Base-by-base conservation (phyloP, 2,329 filamentous ascomycete species). In the Coniella vitis region DNA sequence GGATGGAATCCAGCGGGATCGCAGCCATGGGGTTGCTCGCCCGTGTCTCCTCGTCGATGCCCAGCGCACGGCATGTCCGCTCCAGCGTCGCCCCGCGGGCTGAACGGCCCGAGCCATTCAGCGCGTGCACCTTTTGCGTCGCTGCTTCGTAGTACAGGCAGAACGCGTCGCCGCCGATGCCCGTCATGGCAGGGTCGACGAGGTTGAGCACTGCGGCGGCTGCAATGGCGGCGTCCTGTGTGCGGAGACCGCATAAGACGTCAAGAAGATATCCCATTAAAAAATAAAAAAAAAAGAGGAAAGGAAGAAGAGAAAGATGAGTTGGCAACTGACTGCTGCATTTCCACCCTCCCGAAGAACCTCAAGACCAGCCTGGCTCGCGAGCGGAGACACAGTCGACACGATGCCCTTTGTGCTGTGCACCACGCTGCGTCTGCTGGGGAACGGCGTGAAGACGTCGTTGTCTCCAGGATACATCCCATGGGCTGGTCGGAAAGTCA, bases 81-180 rank as follows among this genome's bases (percentile, higher is more conserved):
- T 89, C 83, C 1, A 91, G 72, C 0, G 81, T 86, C 48, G 72
- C 80, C n/a, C 83, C 81, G 35, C 69, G 73, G 1, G 86, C 81
- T 12, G 89, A 82, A 22, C 90, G 82, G 16, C 91, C 91, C 1
- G 90, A 95, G n/a, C 90, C 91, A 63, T 97, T 97, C 64, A 96
- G 70, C 13, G 88, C 87, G 48, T 81, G 83, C 5, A 96, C 83
- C 55, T 87, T 85, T 62, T 86, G 86, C 0, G 83, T 85, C 59
- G 84, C 79, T 39, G 87, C 86, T 61, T 91, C 79, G 70, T 90
- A 96, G 72, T 81, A 95, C 22, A 96, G 78, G 63, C 90, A 89
- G 69, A 96, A 97, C 78, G 93, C 88, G 66, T 97, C 91, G 52
- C 91, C 91, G 42, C 91, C 91, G 54, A 97, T 95, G 17, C 91